phyloP scores from a whole-genome alignment of 768 basidiomycete genomes.

The Pleurotus citrinopileatus region DNA sequence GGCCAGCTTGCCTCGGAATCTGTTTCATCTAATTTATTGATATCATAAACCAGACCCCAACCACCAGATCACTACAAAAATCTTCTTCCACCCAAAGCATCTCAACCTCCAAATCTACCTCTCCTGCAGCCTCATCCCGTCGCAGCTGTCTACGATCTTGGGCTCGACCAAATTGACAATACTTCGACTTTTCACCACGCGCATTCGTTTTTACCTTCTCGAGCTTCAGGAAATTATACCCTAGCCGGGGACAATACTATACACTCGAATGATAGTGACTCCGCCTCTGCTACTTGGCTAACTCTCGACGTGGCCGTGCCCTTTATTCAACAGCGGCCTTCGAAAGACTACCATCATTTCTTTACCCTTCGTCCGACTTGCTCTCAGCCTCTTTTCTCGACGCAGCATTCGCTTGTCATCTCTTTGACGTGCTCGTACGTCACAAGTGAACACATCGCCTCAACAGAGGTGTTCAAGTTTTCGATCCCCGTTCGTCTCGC shows the following conservation, averaged over 20 bases:
- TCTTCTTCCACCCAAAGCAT: constrained; percentile 52
- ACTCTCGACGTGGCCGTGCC: constrained; percentile 57
- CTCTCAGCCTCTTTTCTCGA: constrained; percentile 52
- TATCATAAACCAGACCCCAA: constrained; percentile 24
- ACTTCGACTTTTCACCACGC: constrained; percentile 29
- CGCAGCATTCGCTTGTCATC: constrained; percentile 52
- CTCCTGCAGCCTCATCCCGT: constrained; percentile 57
- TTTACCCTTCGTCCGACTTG: constrained; percentile 39
- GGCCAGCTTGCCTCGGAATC: constrained; percentile 14
- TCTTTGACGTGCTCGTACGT: constrained; percentile 58
- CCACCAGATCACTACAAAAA: constrained; percentile 37
- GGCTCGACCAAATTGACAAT: constrained; percentile 29
- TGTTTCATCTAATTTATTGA: not conserved
- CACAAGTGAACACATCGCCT: constrained; percentile 28
- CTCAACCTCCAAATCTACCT: constrained; percentile 65
- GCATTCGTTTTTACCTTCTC: constrained; percentile 44
- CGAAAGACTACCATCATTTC: constrained; percentile 21
- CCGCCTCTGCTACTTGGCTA: constrained; percentile 47
- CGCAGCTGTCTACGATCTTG: constrained; percentile 48
- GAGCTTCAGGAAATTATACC: constrained; percentile 42
- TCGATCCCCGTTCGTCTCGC: constrained; percentile 52
- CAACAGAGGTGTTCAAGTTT: constrained; percentile 36
- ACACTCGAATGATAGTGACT: constrained; percentile 38
- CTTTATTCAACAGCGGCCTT: constrained; percentile 29
- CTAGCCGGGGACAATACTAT: constrained; percentile 49